phyloP scores from a whole-genome alignment of 495 filamentous ascomycete species.

The Terfezia boudieri region DNA sequence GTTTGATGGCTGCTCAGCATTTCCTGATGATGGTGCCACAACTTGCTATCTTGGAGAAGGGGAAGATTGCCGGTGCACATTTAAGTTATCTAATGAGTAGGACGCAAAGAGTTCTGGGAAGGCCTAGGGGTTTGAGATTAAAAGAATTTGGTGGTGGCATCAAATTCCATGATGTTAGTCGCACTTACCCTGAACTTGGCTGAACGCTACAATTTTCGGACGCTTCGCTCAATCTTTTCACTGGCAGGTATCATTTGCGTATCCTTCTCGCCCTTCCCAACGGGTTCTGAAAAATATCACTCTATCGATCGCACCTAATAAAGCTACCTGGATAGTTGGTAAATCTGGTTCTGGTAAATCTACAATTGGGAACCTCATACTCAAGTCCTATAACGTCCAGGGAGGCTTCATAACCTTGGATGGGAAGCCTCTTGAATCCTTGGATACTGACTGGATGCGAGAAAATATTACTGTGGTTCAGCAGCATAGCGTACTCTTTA shows the following conservation, averaged over 20 bases:
- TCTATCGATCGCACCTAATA: conserved; percentile 47
- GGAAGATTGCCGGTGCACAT: conserved; percentile 44
- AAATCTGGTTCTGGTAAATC: conserved; percentile 84
- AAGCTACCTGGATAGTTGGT: conserved; percentile 67
- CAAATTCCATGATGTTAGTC: conserved; percentile 43
- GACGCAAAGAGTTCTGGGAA: conserved; percentile 8
- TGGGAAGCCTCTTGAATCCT: conserved; percentile 32
- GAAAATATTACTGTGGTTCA: conserved; percentile 64
- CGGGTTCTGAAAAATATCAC: conserved; percentile 34
- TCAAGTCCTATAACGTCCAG: conserved; percentile 48
- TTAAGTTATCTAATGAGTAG: conserved; percentile 28
- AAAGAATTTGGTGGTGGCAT: conserved; percentile 35
- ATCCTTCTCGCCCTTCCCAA: conserved; percentile 48
- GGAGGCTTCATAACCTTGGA: conserved; percentile 50
- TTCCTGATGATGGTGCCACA: conserved; percentile 52
- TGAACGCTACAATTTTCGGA: not conserved
- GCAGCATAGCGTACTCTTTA: conserved; percentile 64
- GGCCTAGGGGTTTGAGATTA: conserved; percentile 3
- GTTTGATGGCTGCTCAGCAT: conserved; percentile 50
- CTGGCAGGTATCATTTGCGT: conserved; percentile 57
- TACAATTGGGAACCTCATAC: conserved; percentile 58
- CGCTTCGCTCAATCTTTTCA: not conserved
- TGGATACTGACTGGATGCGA: conserved; percentile 54
- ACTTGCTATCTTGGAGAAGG: conserved; percentile 54
- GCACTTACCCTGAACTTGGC: not conserved